phyloP scores from a whole-genome alignment of 805 yeast genomes.

The Wickerhamiella brachini region DNA sequence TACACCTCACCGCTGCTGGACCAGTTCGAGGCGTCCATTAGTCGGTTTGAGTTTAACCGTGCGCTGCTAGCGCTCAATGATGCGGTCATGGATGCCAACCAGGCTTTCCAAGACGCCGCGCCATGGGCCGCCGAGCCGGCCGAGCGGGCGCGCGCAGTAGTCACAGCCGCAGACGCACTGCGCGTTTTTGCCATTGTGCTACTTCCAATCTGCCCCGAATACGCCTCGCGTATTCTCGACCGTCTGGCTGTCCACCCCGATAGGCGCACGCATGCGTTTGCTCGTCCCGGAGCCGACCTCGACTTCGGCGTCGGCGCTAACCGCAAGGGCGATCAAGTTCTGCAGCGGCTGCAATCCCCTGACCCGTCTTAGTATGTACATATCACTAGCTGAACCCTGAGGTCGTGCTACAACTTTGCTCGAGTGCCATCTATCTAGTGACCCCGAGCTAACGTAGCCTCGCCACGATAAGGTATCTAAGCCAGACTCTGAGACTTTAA shows the following conservation, averaged over 20 bases:
- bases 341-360: slow-evolving; percentile 29
- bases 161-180: slow-evolving; percentile 53
- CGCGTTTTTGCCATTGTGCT: slow-evolving; percentile 54
- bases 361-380: background rate
- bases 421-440: too few species aligned
- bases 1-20: slow-evolving; percentile 24
- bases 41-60: slow-evolving; percentile 44
- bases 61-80: slow-evolving; percentile 19
- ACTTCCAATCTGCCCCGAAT: slow-evolving; percentile 59
- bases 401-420: too few species aligned
- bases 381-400: too few species aligned
- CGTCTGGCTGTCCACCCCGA: slow-evolving; percentile 40
- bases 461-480: too few species aligned
- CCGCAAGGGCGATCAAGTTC: slow-evolving; percentile 29
- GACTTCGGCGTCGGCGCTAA: slow-evolving; percentile 49
- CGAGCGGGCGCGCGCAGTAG: slow-evolving; percentile 31
- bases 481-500: too few species aligned
- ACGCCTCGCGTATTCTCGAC: slow-evolving; percentile 44
- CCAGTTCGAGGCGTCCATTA: slow-evolving; percentile 42
- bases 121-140: slow-evolving; percentile 51
- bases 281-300: slow-evolving; percentile 43
- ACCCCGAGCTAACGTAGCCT: too few species aligned
- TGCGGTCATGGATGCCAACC: slow-evolving; percentile 36
- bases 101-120: slow-evolving; percentile 48
- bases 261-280: slow-evolving; percentile 32